Percentiles rank a stretch among this genome's conserved stretches.
Conservation (phyloP, 768 basidiomycete species). For the Leccinum obscurum region DNA sequence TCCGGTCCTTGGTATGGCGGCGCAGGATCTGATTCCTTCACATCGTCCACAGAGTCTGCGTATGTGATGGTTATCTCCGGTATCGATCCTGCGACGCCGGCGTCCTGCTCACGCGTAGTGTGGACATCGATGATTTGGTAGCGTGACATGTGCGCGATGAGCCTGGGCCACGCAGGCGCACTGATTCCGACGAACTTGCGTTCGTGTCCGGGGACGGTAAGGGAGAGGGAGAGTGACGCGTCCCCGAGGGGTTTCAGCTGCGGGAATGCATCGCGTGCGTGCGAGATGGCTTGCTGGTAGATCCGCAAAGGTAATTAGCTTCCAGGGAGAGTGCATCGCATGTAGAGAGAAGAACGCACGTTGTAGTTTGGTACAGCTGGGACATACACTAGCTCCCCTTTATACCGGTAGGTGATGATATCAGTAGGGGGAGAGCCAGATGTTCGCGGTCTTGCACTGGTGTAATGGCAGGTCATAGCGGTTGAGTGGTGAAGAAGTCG, state of each 20-base stretch:
- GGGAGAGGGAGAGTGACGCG: slow-evolving; percentile 45
- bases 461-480: background rate
- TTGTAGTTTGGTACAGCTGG: slow-evolving; percentile 42
- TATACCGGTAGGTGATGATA: slow-evolving; percentile 50
- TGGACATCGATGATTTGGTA: slow-evolving; percentile 51
- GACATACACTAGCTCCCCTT: slow-evolving; percentile 51
- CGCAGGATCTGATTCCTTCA: slow-evolving; percentile 23
- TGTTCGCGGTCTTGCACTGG: background rate
- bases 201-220: slow-evolving; percentile 36
- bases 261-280: slow-evolving; percentile 51
- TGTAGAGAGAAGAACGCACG: slow-evolving; percentile 32
- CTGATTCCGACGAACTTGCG: slow-evolving; percentile 48
- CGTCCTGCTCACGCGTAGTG: slow-evolving; percentile 15
- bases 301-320: background rate
- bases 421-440: slow-evolving; percentile 24
- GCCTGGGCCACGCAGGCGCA: slow-evolving; percentile 48
- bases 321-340: too few species aligned
- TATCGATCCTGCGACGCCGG: slow-evolving; percentile 4
- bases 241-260: slow-evolving; percentile 39
- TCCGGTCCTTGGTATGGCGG: slow-evolving; percentile 38
- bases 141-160: slow-evolving; percentile 40
- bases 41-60: slow-evolving; percentile 18
- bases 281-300: slow-evolving; percentile 50
- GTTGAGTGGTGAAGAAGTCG: too few species aligned
- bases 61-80: slow-evolving; percentile 33